phyloP scores from a whole-genome alignment of 306 rosid species.

The Oxytropis ochrocephala region DNA sequence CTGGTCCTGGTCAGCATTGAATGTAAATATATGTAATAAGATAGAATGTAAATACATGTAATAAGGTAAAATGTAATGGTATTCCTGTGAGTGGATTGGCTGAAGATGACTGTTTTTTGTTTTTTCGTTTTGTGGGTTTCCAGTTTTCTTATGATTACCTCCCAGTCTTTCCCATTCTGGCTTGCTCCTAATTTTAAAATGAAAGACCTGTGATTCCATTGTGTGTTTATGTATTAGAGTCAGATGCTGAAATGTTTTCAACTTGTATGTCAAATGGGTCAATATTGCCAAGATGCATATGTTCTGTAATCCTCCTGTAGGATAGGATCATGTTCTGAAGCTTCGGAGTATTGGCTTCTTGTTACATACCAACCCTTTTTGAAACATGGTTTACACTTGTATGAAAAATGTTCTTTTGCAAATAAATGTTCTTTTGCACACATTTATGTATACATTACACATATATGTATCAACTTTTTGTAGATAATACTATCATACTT shows the following conservation, averaged over 20 bases:
- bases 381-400: too few relatives aligned
- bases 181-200: not conserved
- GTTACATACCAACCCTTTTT: not conserved
- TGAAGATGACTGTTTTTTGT: not conserved
- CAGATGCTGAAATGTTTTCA: not conserved
- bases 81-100: not conserved
- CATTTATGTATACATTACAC: too few relatives aligned
- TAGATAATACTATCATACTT: too few relatives aligned
- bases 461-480: too few relatives aligned
- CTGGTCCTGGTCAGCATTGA: not conserved
- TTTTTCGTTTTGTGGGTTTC: not conserved
- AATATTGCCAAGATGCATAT: not conserved
- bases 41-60: not conserved
- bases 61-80: not conserved
- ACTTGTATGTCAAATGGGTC: not conserved
- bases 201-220: not conserved
- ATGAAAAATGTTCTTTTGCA: too few relatives aligned
- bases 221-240: not conserved
- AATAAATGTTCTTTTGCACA: too few relatives aligned
- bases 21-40: not conserved
- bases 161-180: not conserved
- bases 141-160: not conserved
- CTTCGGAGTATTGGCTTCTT: not conserved
- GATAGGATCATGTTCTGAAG: not conserved
- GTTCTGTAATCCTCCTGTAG: not conserved